Conservation (phyloP, 2,329 filamentous ascomycete species). For the Botrytis galanthina region DNA sequence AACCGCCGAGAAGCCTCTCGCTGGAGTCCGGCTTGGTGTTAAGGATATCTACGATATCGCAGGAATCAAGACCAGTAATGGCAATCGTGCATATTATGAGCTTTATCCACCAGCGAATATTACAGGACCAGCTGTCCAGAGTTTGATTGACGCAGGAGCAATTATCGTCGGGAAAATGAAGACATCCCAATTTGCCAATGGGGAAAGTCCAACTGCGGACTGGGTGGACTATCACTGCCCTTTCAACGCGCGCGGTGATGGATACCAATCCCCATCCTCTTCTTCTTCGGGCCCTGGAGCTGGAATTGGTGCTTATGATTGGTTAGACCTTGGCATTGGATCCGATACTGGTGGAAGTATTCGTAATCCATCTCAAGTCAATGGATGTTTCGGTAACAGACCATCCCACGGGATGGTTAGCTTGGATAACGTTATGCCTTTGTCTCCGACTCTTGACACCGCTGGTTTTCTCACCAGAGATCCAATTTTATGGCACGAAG, state of each 20-base stretch:
- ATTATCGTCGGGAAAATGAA: constrained; percentile 54
- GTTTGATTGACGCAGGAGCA: constrained; percentile 59
- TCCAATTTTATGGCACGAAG: constrained; percentile 44
- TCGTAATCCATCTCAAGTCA: constrained; percentile 47
- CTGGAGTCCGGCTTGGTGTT: constrained; percentile 58
- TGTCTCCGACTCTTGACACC: constrained; percentile 48
- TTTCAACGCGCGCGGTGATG: constrained; percentile 47
- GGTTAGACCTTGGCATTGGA: constrained; percentile 51
- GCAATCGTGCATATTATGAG: constrained; percentile 57
- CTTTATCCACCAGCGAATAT: constrained; percentile 47
- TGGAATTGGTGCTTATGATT: constrained; percentile 45
- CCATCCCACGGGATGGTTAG: constrained; percentile 46
- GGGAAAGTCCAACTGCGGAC: constrained; percentile 48
- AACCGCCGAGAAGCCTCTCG: constrained; percentile 53
- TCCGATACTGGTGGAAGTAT: constrained; percentile 51
- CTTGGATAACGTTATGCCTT: constrained; percentile 49
- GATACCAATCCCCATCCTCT: constrained; percentile 47
- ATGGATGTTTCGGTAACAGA: constrained; percentile 51
- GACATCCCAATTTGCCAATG: constrained; percentile 46
- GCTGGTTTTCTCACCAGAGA: constrained; percentile 47
- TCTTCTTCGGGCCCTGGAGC: constrained; percentile 49
- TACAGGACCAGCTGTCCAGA: constrained; percentile 52
- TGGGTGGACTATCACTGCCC: constrained; percentile 45
- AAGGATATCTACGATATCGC: constrained; percentile 62
- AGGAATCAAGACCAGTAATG: constrained; percentile 55